Evolutionary conservation across 345 rosid species (phyloP), one percentile per base, ranked within the genome.

Genomic region (Eucalyptus camaldulensis): DNA sequence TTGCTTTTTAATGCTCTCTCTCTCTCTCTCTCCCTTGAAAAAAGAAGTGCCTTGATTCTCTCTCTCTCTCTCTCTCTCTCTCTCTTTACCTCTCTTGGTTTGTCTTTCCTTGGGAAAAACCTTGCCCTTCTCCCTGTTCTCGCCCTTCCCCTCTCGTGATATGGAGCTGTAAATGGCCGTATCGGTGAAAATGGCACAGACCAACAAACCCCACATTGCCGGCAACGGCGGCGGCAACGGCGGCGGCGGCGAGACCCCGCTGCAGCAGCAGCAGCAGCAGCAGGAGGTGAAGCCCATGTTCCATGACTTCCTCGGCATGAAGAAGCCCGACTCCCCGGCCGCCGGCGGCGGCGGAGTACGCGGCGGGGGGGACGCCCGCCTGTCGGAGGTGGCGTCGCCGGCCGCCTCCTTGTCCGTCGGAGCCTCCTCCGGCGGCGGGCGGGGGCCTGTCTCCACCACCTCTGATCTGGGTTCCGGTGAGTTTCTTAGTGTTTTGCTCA

Each of bases 221-320:
- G 87, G 88, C 88, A 92, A 89, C 90, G 76, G 80, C 43, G 87
- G 72, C 80, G 24, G 45, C 81, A 37, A 19, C 81, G 40, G 83
- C 81, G 40, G 83, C 81, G 40, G 81, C 81, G 4, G 43, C 12
- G 45, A 56, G 29, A 56, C 83, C 83, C 47, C 83, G 43, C 27
- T 37, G 83, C 83, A 10, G 80, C 80, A 67, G 25, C 92, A 90
- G 72, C 72, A 29, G 80, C 80, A 72, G 22, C 92, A 90, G 56
- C 94, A 94, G 44, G 90, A 93, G 43, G 67, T 88, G 88, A 92
- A 89, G 33, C 93, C 93, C 90, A 94, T 94, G 95, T 95, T 97
- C 65, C 98, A 96, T 89, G 99, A 97, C 92, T 97, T 97, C 87
- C 92, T 97, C 88, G 98, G 99, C 89, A 91, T 92, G 91, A 97